Percentiles rank a stretch among this genome's conserved stretches.
Conservation (phyloP, 2,329 filamentous ascomycete species). For the Penicillium digitatum region DNA sequence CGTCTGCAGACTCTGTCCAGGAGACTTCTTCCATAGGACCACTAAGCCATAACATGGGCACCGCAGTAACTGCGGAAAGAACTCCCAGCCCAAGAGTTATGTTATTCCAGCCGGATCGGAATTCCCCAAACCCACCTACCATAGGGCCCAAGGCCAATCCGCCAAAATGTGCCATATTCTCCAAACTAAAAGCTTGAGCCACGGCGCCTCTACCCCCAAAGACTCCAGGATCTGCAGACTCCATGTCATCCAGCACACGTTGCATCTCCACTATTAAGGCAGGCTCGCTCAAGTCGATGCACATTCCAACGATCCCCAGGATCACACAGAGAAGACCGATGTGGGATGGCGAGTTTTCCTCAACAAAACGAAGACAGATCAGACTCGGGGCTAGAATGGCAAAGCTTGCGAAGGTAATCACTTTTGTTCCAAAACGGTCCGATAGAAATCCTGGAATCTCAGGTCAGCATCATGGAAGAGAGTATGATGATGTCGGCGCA, state of each 20-base stretch:
- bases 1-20: constrained; percentile 6
- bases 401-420: constrained; percentile 55
- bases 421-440: constrained; percentile 59
- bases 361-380: constrained; percentile 61
- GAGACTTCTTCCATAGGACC: background rate
- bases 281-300: constrained; percentile 56
- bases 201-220: constrained; percentile 52
- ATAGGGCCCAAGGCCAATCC: constrained; percentile 59
- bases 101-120: constrained; percentile 25
- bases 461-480: constrained; percentile 13
- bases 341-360: constrained; percentile 52
- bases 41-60: constrained; percentile 21
- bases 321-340: constrained; percentile 63
- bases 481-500: background rate
- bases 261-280: constrained; percentile 68
- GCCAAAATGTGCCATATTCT: constrained; percentile 56
- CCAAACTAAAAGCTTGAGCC: constrained; percentile 61
- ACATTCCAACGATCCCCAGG: constrained; percentile 56
- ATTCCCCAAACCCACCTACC: constrained; percentile 44
- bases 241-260: constrained; percentile 49
- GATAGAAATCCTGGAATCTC: constrained; percentile 42
- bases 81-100: constrained; percentile 27
- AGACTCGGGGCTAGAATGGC: constrained; percentile 55
- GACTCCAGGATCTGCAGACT: constrained; percentile 65
- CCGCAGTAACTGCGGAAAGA: constrained; percentile 18